Base-by-base conservation (phyloP, 257 asterid genomes). In the Rauvolfia tetraphylla region DNA sequence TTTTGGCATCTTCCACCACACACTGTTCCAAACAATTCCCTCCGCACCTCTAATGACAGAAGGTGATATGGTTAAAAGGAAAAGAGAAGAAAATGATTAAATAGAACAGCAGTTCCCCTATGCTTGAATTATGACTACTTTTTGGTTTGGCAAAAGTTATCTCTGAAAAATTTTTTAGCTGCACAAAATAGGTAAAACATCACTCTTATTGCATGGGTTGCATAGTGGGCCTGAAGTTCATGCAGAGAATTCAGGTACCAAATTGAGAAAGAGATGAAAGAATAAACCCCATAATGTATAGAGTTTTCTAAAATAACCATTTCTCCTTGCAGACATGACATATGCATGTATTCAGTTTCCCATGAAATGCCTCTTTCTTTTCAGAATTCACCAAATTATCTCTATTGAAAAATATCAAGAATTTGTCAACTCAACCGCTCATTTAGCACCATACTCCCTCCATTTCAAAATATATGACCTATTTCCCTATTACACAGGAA, bases 121-220 rank as follows among this genome's bases (percentile, higher is more conserved):
- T 95, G 87, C 98, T 95, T 75, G 97, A 95, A 83, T 93, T 95
- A 31, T 97, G 99, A 73, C 99, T 95, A 89, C 99, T 95, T 88
- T 95, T 93, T 29, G 99, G 98, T 86, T 95, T 95, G 20, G 98
- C 98, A 78, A 95, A 91, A 70, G 98, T 93, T 57, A 95, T 98
- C 80, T 95, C 95, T 0, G 91, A 82, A 85, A 95, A 95, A 79
- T 93, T 84, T 81, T 95, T 93, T 67, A 95, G 88, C 97, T 91
- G 95, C 89, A 78, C 76, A 46, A 75, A 20, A 69, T 76, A 82
- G 73, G 76, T 48, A 77, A 83, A 66, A 75, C 46, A 73, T 66
- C 59, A 83, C 57, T n/a, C n/a, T 36, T 67, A 78, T 72, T 68
- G 59, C 41, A 68, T 38, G 75, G 58, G 67, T 54, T 71, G 63